Evolutionary conservation across 768 basidiomycete species (phyloP), one percentile per base, ranked within the genome.

Genomic region (Dendrothele bispora): DNA sequence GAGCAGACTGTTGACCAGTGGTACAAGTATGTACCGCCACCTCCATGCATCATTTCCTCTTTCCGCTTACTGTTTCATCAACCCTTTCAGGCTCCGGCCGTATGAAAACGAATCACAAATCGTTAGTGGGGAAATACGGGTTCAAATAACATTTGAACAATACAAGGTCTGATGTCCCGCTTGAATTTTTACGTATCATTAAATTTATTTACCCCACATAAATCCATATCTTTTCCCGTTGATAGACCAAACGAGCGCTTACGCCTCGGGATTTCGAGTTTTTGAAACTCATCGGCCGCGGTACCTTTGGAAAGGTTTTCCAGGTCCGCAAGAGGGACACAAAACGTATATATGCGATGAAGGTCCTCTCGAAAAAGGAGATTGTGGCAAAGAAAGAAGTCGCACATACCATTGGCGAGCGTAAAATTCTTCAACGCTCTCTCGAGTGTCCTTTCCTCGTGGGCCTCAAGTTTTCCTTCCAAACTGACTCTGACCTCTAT

Each of bases 381-480:
- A 98, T 99, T 58, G 84, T 98, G 46, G 95, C 91, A 21, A 98
- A 98, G 78, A 98, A 98, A 69, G 97, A 99, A 67, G 93, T 99
- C 37, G 95, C 95, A 7, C 97, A 99, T 66, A 99, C 97, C 14
- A 98, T 99, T 48, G 97, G 97, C 57, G 97, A 99, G 69, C 87
- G 97, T 68, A 98, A 98, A 75, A 98, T 99, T 63, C 80, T 98
- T 27, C 95, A 98, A 61, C 82, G 88, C 24, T 93, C 91, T 14
- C 67, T 95, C 26, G 92, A 97, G 52, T 93, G 86, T 7, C 97
- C 95, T 0, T 99, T 99, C 83, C 82, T 99, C 36, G 94, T 99
- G 53, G 97, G 97, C 25, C 78, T 99, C 61, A 99, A 99, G 68
- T 99, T 99, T 61, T 87, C 86, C 61, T 99, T 99, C 76, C 97